Base-by-base conservation (phyloP, 805 yeast species). In the Ascoidea asiatica region DNA sequence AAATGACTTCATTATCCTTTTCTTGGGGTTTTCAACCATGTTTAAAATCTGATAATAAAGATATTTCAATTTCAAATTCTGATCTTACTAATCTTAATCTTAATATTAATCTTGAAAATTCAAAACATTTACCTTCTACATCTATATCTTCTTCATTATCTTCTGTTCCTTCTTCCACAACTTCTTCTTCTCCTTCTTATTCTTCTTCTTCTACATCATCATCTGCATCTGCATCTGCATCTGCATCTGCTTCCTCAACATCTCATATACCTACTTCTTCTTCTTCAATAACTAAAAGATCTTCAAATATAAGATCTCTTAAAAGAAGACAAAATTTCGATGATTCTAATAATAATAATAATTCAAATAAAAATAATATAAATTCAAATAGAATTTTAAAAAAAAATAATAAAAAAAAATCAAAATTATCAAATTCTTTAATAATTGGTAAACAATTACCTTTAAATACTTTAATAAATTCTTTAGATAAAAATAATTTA, bases 391-490 rank as follows among this genome's bases (percentile, higher is more conserved):
- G 33, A 7, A 11, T 23, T 23, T 6, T 6, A 23, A 23, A 23
- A 23, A 6, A 6, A 23, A 7, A 7, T 7, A 23, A 23, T 7
- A 7, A 6, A 23, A 23, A 23, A 23, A 6, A 11, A 23, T 7
- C 11, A 6, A 6, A 11, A 7, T 11, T 7, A 23, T 23, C 33
- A 23, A 23, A 23, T 23, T 23, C 33, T 7, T 7, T 23, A 7
- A 70, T 77, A 19, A 49, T 60, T 33, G 86, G 88, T 4, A 77
- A 75, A 48, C 69, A 67, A 11, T 67, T 85, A 43, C 83, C 92
- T 4, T 56, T 83, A 18, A 58, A 65, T 41, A 68, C 95, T 47
- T 60, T 82, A 21, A 67, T 86, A 19, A 92, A 86, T 57, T 75
- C 81, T 6, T 63, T 86, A 47, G 83, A 79, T 57, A 72, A 72